phyloP scores from a whole-genome alignment of 495 filamentous ascomycete species.

The Aspergillus egyptiacus region DNA sequence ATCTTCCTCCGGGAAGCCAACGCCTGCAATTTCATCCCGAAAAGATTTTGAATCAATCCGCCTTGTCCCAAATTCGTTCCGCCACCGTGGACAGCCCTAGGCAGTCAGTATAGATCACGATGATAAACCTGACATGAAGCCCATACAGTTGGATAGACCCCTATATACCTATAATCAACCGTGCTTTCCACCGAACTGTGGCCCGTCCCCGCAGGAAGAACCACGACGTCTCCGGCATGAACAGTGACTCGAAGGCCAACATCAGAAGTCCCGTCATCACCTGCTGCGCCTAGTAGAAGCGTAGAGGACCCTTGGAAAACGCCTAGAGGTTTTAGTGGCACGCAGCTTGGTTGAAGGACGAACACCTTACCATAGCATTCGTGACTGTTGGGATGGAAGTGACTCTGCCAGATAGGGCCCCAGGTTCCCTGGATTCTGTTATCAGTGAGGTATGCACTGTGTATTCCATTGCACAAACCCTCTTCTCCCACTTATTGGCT shows the following conservation, averaged over 20 bases:
- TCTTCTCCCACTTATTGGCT: conserved; percentile 8
- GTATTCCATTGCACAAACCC: background rate
- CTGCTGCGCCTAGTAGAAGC: conserved; percentile 2
- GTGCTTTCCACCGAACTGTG: conserved; percentile 1
- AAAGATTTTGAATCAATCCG: conserved; percentile 3
- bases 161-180: conserved; percentile 7
- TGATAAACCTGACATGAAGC: background rate
- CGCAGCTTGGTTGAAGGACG: background rate
- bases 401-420: conserved; percentile 1
- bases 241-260: conserved; percentile 2
- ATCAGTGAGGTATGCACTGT: background rate
- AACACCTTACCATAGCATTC: conserved; percentile 5
- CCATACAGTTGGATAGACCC: conserved; percentile 8
- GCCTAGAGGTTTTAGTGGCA: background rate
- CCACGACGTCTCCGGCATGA: conserved; percentile 7
- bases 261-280: background rate
- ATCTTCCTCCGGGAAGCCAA: conserved; percentile 4
- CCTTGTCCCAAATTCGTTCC: background rate
- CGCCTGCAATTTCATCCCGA: background rate
- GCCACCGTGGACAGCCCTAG: conserved; percentile 9
- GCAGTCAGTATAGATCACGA: background rate
- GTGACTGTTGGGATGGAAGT: conserved; percentile 11
- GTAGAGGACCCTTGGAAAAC: conserved; percentile 5
- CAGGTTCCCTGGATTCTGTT: background rate
- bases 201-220: conserved; percentile 9